phyloP scores from a whole-genome alignment of 2,329 filamentous ascomycete genomes.

The Alternaria dauci region DNA sequence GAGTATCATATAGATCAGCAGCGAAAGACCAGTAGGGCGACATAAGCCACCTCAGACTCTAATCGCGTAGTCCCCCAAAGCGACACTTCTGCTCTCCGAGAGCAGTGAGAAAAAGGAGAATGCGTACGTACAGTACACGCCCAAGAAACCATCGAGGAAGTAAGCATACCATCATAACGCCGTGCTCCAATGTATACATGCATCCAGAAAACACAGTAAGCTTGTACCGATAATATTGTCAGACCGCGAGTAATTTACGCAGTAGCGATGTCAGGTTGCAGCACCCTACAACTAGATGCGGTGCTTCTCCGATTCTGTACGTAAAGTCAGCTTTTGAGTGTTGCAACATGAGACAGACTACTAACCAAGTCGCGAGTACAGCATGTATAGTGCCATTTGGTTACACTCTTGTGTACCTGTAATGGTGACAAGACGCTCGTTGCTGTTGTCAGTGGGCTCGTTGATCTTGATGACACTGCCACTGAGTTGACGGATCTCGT shows the following conservation, averaged over 20 bases:
- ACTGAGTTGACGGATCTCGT: constrained; percentile 95
- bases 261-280: background rate
- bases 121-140: constrained; percentile 10
- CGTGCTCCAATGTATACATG: constrained; percentile 20
- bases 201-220: constrained; percentile 7
- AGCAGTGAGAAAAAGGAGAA: background rate
- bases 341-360: background rate
- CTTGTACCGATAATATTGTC: background rate
- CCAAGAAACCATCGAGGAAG: constrained; percentile 4
- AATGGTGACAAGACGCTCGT: constrained; percentile 95
- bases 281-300: constrained; percentile 61
- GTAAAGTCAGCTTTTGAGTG: constrained; percentile 10
- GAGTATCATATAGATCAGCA: constrained; percentile 12
- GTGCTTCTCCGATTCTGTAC: constrained; percentile 77
- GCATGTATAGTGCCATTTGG: constrained; percentile 99
- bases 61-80: background rate
- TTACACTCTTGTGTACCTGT: constrained; percentile 98
- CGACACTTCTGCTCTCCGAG: constrained; percentile 3
- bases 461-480: constrained; percentile 99
- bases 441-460: constrained; percentile 98
- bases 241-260: background rate
- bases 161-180: constrained; percentile 16
- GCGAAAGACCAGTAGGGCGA: constrained; percentile 1
- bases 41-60: background rate
- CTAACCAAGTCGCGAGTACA: constrained; percentile 94